phyloP scores from a whole-genome alignment of 257 asterid species.

The Dorcoceras hygrometricum region DNA sequence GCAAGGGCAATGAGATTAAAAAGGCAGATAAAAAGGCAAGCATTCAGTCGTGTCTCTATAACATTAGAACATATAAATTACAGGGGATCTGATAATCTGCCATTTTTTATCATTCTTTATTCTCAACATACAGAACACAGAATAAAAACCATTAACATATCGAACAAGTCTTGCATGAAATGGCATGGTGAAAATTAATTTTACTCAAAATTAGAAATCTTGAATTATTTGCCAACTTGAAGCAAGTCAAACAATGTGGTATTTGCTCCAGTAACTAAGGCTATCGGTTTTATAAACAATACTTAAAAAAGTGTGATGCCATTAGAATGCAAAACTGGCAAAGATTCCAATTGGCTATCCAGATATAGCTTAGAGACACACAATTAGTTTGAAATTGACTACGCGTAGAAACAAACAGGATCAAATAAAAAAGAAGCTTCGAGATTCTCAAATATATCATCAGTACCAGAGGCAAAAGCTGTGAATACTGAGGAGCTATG shows the following conservation, averaged over 20 bases:
- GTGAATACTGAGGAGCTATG: not conserved
- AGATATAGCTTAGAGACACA: not conserved
- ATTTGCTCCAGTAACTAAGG: not conserved
- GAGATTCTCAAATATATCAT: conserved; percentile 1
- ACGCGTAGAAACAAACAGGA: not conserved
- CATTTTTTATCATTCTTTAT: not conserved
- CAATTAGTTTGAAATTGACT: not conserved
- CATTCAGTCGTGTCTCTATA: not conserved
- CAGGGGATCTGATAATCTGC: conserved; percentile 1
- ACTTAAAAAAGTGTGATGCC: not conserved
- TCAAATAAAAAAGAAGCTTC: conserved; percentile 6
- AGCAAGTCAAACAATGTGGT: conserved; percentile 4
- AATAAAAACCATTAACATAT: not conserved
- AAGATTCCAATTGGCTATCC: not conserved
- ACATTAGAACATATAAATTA: not conserved
- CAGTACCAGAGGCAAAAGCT: conserved; percentile 1
- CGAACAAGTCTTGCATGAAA: conserved; percentile 11
- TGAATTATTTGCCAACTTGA: not conserved
- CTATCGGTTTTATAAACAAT: not conserved
- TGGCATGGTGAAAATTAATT: not conserved
- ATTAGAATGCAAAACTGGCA: conserved; percentile 9
- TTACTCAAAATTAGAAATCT: conserved; percentile 6
- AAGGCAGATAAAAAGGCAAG: not conserved
- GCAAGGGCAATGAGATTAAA: conserved; percentile 1
- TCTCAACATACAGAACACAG: conserved; percentile 2